These are phyloP conservation scores for Schizosaccharomyces cryophilus DNA, from an alignment of 805 yeast genomes.

Conservation along the genomic window DNA sequence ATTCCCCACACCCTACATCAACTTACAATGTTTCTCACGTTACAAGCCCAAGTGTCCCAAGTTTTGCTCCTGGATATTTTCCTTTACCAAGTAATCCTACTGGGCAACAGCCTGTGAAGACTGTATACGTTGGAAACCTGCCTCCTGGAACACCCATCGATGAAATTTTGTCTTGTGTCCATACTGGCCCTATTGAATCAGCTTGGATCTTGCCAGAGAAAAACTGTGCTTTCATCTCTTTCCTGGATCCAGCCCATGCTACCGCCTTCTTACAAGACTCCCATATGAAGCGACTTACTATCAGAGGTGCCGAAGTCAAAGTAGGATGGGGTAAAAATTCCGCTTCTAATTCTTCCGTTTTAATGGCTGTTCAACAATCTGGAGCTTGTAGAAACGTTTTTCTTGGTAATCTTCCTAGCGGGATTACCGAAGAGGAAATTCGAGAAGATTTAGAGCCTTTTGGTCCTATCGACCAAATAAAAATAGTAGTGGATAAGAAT, in stretches of 20 bases:
- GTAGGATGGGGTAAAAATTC: constrained; percentile 84
- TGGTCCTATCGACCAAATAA: constrained; percentile 70
- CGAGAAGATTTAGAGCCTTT: constrained; percentile 39
- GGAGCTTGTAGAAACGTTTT: constrained; percentile 89
- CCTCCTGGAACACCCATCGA: not conserved
- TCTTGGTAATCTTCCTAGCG: constrained; percentile 52
- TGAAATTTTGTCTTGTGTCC: constrained; percentile 62
- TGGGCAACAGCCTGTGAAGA: constrained; percentile 12
- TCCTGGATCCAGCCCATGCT: constrained; percentile 72
- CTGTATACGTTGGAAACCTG: constrained; percentile 46
- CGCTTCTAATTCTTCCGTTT: constrained; percentile 48
- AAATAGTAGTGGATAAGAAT: constrained; percentile 58
- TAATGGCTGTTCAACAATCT: constrained; percentile 52
- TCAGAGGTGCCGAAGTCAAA: constrained; percentile 58
- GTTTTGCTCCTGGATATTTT: not conserved
- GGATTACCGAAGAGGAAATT: constrained; percentile 40
- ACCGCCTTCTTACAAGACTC: constrained; percentile 84
- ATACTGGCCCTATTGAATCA: constrained; percentile 68
- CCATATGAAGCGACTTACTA: constrained; percentile 53
- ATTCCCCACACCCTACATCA: not conserved
- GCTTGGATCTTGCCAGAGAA: constrained; percentile 51
- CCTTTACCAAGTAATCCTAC: not conserved
- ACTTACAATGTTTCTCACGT: not conserved
- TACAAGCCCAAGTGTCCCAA: not conserved
- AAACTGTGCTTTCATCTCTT: constrained; percentile 74